Percentiles rank a stretch among this genome's conserved stretches.
Conservation (phyloP, 2,329 filamentous ascomycete genomes). For the Myriosclerotinia duriaeana region DNA sequence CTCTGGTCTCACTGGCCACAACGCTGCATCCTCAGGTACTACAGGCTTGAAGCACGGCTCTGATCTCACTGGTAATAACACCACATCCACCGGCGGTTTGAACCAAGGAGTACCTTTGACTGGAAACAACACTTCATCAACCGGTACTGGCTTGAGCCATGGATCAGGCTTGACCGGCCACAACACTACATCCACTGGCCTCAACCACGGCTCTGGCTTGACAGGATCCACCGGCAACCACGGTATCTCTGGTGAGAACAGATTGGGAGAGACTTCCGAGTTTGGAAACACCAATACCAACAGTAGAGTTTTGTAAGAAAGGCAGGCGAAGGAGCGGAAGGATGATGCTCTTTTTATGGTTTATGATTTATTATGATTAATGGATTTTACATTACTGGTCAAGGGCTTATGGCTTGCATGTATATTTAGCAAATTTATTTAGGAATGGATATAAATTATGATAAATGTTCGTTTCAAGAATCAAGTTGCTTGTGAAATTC, state of each 20-base stretch:
- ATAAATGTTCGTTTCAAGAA: background rate
- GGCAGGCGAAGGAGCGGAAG: background rate
- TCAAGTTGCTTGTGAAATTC: background rate
- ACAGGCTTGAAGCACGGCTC: background rate
- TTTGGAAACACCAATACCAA: slow-evolving; percentile 24
- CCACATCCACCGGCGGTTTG: background rate
- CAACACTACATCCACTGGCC: background rate
- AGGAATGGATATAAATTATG: background rate
- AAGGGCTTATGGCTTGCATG: slow-evolving; percentile 2
- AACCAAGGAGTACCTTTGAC: no score
- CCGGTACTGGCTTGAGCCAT: background rate
- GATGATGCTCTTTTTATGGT: background rate
- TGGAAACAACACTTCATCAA: background rate
- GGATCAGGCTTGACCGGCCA: background rate
- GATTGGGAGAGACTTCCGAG: slow-evolving; percentile 24
- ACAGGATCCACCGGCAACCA: background rate
- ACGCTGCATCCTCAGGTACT: background rate
- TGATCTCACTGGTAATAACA: background rate
- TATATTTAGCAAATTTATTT: slow-evolving; percentile 6
- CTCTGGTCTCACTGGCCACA: background rate
- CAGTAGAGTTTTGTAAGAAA: background rate
- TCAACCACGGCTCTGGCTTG: background rate
- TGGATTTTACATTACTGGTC: background rate
- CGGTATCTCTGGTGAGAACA: slow-evolving; percentile 22
- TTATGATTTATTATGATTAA: slow-evolving; percentile 13